Evolutionary conservation across 2,329 filamentous ascomycete genomes (phyloP).

Genomic region (Botrytis pseudocinerea): DNA sequence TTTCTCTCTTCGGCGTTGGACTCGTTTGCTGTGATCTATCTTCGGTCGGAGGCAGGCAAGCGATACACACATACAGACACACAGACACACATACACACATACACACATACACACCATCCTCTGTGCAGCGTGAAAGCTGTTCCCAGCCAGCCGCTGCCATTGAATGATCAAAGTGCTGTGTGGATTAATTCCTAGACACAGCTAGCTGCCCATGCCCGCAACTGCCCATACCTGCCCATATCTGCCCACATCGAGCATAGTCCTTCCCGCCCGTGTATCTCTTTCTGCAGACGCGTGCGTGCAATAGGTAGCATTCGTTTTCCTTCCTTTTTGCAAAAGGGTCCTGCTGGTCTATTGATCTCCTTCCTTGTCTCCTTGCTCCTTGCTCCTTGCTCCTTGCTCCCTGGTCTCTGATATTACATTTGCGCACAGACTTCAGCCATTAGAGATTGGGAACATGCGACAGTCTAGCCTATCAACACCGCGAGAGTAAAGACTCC

Average conservation of each 20-base stretch:
- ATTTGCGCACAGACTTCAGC: constrained; percentile 8
- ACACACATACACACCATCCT: too few species aligned
- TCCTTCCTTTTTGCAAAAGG: background rate
- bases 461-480: constrained; percentile 8
- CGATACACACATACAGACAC: too few species aligned
- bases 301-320: background rate
- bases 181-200: background rate
- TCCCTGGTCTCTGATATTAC: background rate
- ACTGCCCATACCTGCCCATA: background rate
- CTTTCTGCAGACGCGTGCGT: background rate
- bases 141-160: background rate
- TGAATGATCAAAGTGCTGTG: background rate
- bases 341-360: background rate
- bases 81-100: too few species aligned
- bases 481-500: background rate
- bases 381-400: background rate
- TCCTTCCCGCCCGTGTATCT: background rate
- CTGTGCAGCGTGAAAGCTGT: background rate
- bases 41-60: background rate
- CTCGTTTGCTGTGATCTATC: background rate
- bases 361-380: background rate
- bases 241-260: background rate
- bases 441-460: background rate
- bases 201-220: background rate
- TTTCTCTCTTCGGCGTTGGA: background rate